phyloP scores from a whole-genome alignment of 1,284 basidiomycete species.

The Rhodofomes roseus region DNA sequence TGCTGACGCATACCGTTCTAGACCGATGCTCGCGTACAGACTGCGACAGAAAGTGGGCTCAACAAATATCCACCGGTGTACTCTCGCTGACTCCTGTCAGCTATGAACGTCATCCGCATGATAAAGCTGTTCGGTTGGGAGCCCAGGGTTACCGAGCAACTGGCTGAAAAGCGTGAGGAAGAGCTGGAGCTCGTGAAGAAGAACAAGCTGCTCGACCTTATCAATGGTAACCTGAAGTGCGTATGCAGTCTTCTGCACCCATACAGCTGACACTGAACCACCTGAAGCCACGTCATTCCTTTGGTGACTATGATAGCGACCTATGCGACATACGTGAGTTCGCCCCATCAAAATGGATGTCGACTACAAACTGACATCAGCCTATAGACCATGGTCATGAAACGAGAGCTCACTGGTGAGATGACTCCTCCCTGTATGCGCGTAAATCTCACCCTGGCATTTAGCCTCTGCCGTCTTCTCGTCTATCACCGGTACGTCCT shows the following conservation, averaged over 20 bases:
- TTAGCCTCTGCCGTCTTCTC: conserved; percentile 38
- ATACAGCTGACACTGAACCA: neutral
- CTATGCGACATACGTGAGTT: conserved; percentile 51
- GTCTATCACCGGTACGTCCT: conserved; percentile 31
- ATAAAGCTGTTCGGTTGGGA: conserved; percentile 1
- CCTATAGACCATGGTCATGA: conserved; percentile 32
- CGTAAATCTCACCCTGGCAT: conserved; percentile 7
- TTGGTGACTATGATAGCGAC: conserved; percentile 65
- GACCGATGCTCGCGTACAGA: conserved; percentile 48
- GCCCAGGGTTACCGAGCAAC: neutral
- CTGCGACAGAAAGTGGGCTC: conserved; percentile 42
- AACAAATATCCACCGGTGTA: neutral
- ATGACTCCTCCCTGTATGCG: neutral
- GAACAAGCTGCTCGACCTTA: conserved; percentile 10
- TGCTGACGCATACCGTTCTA: conserved; percentile 10
- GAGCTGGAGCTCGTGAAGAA: conserved; percentile 37
- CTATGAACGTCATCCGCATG: conserved; percentile 3
- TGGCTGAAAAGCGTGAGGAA: neutral
- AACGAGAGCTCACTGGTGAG: conserved; percentile 29
- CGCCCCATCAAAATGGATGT: neutral
- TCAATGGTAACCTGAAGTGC: conserved; percentile 11
- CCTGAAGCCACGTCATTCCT: conserved; percentile 54
- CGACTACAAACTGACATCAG: neutral
- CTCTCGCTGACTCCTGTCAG: conserved; percentile 9
- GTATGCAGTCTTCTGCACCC: neutral